phyloP scores from a whole-genome alignment of 805 yeast genomes.

The Kazachstania kunashirensis region DNA sequence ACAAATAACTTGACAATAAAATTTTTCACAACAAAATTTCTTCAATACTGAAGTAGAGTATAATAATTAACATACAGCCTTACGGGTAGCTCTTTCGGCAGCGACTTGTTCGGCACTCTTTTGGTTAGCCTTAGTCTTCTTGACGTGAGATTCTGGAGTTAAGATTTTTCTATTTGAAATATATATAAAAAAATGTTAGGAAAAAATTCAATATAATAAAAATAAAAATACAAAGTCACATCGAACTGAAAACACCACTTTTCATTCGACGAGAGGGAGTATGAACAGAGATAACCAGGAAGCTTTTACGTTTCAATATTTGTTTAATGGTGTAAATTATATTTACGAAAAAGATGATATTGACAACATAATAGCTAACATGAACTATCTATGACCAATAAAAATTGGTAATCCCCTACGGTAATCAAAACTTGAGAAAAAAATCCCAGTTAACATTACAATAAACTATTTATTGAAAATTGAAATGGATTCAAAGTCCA shows the following conservation, averaged over 20 bases:
- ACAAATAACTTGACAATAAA: background rate
- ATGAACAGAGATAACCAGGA: conserved; percentile 28
- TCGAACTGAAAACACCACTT: conserved; percentile 33
- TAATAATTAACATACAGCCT: conserved; percentile 54
- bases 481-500: conserved; percentile 1
- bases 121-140: conserved; percentile 71
- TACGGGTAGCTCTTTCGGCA: conserved; percentile 70
- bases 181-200: conserved; percentile 9
- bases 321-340: conserved; percentile 10
- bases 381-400: conserved; percentile 21
- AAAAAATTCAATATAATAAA: conserved; percentile 2
- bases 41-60: too few species aligned
- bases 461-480: background rate
- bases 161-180: conserved; percentile 31
- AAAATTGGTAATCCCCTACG: conserved; percentile 26
- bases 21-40: background rate
- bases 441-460: too few species aligned
- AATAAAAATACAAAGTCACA: conserved; percentile 24
- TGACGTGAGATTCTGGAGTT: conserved; percentile 77
- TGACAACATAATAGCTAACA: conserved; percentile 9
- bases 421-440: background rate
- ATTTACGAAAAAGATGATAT: conserved; percentile 1
- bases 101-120: conserved; percentile 69
- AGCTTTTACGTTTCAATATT: background rate
- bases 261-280: conserved; percentile 33